Percentiles rank a stretch among this genome's conserved stretches.
Evolutionary conservation across 306 rosid species (phyloP).

Genomic region (Pyrus pyrifolia): DNA sequence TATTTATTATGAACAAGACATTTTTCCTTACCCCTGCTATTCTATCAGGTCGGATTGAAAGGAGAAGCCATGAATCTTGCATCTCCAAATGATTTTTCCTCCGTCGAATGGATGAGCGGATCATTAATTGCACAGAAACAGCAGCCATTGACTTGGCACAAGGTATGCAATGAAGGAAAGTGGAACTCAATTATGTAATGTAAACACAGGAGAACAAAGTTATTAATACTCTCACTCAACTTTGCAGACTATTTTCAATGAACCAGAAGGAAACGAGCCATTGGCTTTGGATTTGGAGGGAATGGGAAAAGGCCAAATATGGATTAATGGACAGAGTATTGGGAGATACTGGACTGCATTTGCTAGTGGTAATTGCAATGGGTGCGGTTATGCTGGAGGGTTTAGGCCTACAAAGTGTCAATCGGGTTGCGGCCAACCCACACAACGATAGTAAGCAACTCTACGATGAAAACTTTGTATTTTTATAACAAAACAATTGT

Average conservation of each 20-base stretch:
- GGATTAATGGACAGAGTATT: constrained; percentile 89
- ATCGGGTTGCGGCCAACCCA: constrained; percentile 84
- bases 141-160: constrained; percentile 97
- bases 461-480: neutral
- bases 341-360: constrained; percentile 96
- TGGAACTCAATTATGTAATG: constrained; percentile 1
- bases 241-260: constrained; percentile 66
- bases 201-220: neutral
- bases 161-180: constrained; percentile 39
- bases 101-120: constrained; percentile 81
- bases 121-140: constrained; percentile 53
- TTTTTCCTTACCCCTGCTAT: constrained; percentile 8
- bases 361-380: constrained; percentile 68
- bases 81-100: constrained; percentile 59
- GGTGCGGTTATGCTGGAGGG: constrained; percentile 64
- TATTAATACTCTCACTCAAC: constrained; percentile 11
- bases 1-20: constrained; percentile 4
- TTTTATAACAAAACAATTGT: neutral
- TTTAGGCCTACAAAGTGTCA: constrained; percentile 87
- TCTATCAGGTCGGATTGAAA: constrained; percentile 77
- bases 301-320: constrained; percentile 99
- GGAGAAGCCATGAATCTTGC: constrained; percentile 95
- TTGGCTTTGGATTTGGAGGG: constrained; percentile 92
- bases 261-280: constrained; percentile 85
- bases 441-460: constrained; percentile 70